These are phyloP conservation scores for Trapa incisa DNA, from an alignment of 345 rosid genomes.

Conservation along the genomic window DNA sequence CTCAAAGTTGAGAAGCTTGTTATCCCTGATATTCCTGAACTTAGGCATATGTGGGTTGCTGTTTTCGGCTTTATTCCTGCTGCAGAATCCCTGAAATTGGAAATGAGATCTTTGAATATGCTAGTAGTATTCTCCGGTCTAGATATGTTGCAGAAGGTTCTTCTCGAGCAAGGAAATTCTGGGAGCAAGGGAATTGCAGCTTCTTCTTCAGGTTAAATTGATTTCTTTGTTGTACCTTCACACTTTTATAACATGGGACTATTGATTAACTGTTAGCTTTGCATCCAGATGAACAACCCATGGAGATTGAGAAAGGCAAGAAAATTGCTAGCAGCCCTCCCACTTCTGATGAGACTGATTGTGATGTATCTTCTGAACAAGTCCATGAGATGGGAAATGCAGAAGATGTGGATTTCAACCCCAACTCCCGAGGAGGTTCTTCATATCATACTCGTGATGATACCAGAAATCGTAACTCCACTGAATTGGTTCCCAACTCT, in stretches of 20 bases:
- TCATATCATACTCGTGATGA: constrained; percentile 2
- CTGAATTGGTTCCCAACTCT: constrained; percentile 4
- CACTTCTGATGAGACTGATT: not conserved
- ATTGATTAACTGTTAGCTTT: not conserved
- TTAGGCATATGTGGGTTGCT: constrained; percentile 56
- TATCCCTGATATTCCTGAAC: constrained; percentile 73
- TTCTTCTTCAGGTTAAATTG: constrained; percentile 7
- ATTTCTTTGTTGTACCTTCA: constrained; percentile 1
- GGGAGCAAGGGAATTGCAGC: constrained; percentile 22
- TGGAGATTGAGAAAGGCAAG: constrained; percentile 1
- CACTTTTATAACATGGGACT: not conserved
- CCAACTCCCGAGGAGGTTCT: constrained; percentile 9
- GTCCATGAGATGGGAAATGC: constrained; percentile 12
- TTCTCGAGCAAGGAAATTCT: constrained; percentile 26
- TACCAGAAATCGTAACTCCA: not conserved
- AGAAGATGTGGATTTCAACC: constrained; percentile 16
- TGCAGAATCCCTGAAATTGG: constrained; percentile 36
- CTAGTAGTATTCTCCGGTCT: constrained; percentile 71
- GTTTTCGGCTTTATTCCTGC: constrained; percentile 58
- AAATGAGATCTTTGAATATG: constrained; percentile 54
- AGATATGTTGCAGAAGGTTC: constrained; percentile 62
- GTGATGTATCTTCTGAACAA: constrained; percentile 17
- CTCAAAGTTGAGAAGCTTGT: constrained; percentile 59
- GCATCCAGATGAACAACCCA: not conserved
- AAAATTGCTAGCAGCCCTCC: not conserved